Evolutionary conservation across 1,284 basidiomycete genomes (phyloP).

Genomic region (Irpex sp.): DNA sequence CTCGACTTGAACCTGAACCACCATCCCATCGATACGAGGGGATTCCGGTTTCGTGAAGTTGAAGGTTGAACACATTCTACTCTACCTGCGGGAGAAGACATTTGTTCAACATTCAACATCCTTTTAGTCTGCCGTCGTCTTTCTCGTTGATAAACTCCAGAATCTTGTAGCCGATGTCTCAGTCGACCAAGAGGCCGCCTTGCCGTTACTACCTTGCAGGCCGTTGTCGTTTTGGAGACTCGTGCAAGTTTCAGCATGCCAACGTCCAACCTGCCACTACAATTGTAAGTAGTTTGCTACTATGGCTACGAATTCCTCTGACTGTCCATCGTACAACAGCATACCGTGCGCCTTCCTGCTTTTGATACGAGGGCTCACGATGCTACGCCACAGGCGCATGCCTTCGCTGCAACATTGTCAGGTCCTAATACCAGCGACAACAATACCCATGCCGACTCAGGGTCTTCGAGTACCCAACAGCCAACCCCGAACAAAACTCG

Average conservation of each 20-base stretch:
- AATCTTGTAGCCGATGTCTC: no score
- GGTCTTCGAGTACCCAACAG: neutral
- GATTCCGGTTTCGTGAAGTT: neutral
- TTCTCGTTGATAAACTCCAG: neutral
- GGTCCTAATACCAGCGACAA: neutral
- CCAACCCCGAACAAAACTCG: neutral
- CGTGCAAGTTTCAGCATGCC: neutral
- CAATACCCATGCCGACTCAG: neutral
- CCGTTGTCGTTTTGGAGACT: neutral
- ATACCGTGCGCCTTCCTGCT: no score
- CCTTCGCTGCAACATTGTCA: neutral
- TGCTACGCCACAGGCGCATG: no score
- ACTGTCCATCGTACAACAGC: neutral
- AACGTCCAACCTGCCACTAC: neutral
- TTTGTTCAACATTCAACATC: neutral
- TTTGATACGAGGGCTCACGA: no score
- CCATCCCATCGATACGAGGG: neutral
- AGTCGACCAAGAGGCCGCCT: neutral
- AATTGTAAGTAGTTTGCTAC: neutral
- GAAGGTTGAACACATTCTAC: neutral
- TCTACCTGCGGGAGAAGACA: neutral
- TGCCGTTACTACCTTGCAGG: neutral
- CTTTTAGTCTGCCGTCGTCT: neutral
- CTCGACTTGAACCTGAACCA: neutral
- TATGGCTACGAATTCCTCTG: neutral